phyloP scores from a whole-genome alignment of 768 basidiomycete genomes.

The Coprinopsis strossmayeri region DNA sequence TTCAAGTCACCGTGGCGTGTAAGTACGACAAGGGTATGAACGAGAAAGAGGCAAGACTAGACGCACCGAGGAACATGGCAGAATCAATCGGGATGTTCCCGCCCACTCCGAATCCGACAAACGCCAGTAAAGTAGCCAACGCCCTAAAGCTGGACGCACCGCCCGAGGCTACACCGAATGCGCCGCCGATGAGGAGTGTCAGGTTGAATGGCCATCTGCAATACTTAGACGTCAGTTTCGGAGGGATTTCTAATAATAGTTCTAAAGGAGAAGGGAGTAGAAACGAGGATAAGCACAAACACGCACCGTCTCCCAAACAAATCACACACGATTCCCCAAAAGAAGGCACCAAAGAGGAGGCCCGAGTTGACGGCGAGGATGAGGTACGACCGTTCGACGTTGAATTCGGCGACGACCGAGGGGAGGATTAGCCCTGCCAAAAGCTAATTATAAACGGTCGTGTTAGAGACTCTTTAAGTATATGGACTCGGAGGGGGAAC shows the following conservation, averaged over 20 bases:
- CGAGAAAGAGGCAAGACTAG: too few species aligned
- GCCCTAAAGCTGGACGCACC: conserved; percentile 48
- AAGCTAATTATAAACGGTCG: too few species aligned
- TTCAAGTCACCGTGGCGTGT: too few species aligned
- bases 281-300: too few species aligned
- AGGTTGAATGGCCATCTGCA: conserved; percentile 42
- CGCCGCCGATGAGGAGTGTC: conserved; percentile 61
- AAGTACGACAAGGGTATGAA: too few species aligned
- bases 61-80: not conserved
- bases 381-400: not conserved
- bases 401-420: too few species aligned
- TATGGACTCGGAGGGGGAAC: too few species aligned
- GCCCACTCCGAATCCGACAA: conserved; percentile 52
- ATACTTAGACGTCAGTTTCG: too few species aligned
- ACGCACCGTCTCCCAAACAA: not conserved
- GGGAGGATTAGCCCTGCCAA: not conserved
- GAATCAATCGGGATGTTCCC: conserved; percentile 3
- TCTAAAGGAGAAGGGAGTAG: too few species aligned
- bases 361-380: not conserved
- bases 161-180: conserved; percentile 61
- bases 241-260: too few species aligned
- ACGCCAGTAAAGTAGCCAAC: conserved; percentile 44
- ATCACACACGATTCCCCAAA: not conserved
- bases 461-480: too few species aligned
- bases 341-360: not conserved